Conservation (phyloP, 75 land plant genomes). For the Isoetes taiwanensis region DNA sequence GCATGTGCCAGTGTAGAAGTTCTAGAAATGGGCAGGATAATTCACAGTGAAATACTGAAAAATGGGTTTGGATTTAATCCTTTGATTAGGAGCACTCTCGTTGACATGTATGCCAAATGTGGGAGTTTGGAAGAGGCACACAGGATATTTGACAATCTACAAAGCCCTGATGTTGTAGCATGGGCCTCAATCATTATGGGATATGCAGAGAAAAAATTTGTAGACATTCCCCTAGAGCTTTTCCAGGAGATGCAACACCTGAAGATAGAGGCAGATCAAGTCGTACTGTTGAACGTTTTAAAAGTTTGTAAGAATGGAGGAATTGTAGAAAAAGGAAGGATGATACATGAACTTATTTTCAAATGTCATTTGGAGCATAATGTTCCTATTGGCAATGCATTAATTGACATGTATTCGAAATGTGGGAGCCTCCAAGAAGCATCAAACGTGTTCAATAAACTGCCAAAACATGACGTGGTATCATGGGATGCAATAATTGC, state of each 20-base stretch:
- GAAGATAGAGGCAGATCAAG: too few relatives aligned
- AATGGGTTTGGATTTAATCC: too few relatives aligned
- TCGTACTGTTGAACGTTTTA: too few relatives aligned
- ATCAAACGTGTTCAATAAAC: neutral
- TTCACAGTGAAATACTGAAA: too few relatives aligned
- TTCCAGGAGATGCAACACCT: too few relatives aligned
- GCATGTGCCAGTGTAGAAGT: too few relatives aligned
- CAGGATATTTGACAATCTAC: neutral
- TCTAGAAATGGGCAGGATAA: too few relatives aligned
- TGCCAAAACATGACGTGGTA: conserved; percentile 7
- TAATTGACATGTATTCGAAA: conserved; percentile 4
- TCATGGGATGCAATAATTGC: conserved; percentile 13
- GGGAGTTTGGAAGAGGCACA: neutral
- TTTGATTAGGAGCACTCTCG: neutral
- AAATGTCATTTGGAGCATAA: conserved; percentile 3
- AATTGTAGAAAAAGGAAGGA: conserved; percentile 1
- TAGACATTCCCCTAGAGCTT: too few relatives aligned
- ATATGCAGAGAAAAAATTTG: neutral
- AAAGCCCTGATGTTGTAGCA: neutral
- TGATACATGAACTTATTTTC: neutral
- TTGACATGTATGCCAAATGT: neutral
- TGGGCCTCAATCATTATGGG: neutral
- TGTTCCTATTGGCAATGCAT: conserved; percentile 6
- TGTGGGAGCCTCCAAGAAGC: conserved; percentile 2
- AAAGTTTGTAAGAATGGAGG: conserved; percentile 3